Evolutionary conservation across 78 protist species (phyloP), one percentile per base, ranked within the genome.

Genomic region (Chrysochromulina tobinii): DNA sequence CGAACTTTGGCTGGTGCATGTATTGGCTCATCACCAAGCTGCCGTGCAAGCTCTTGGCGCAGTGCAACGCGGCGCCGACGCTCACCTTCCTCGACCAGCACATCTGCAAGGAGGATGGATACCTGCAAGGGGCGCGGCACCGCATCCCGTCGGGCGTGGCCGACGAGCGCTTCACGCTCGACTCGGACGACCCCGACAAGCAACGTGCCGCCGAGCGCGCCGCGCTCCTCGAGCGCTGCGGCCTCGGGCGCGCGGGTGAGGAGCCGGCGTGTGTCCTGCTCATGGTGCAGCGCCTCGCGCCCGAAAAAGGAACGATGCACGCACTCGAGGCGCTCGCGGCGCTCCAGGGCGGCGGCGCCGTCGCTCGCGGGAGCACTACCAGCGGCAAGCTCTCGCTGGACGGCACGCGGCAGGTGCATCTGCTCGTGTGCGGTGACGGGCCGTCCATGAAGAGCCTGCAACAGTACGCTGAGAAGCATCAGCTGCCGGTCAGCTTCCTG

Each of bases 241-340:
- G 69, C 7, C 7, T 20, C 25, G 38, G 38, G 38, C 38, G 38
- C 38, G 25, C 69, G 69, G 27, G 7, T 21, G 23, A 6, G 20
- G 69, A 9, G 25, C 25, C 15, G 25, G 20, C 3, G 20, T 6
- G 25, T 21, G 69, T 75, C 18, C 18, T 8, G 61, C 20, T 83
- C 38, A 54, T 83, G 67, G 88, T 83, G 27, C 88, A 83, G 53
- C 38, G 88, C 18, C 88, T 83, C 53, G 88, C 88, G 11, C 88
- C 88, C 5, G 88, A 83, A 18, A 83, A 83, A 38, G 87, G 23
- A 55, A 51, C 87, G n/a, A 2, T 1, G 27, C 87, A 17, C 61
- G n/a, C 8, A 17, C 59, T 21, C 53, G 87, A 51, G 25, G 57
- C 87, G 23, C 67, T 55, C 15, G 51, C 3, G 54, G 27, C 2